Evolutionary conservation across 441 rosid species (phyloP).

Genomic region (Aquilaria agallochum): DNA sequence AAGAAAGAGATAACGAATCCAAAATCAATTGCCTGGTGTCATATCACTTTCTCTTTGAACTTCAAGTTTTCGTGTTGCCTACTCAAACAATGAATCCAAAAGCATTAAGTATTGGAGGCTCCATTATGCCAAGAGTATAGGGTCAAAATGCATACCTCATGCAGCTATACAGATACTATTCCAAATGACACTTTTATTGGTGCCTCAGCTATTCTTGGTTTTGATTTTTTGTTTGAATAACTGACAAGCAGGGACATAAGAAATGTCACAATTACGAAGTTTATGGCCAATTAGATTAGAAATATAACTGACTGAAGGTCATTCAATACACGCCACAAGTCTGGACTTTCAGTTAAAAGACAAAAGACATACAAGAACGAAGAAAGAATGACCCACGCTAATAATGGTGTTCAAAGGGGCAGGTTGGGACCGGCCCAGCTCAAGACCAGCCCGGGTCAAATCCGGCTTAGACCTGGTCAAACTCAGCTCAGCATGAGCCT

Average conservation of each 20-base stretch:
- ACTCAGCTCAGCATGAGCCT: no score
- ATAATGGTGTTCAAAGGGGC: no score
- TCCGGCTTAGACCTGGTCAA: no score
- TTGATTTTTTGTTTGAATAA: conserved; percentile 86
- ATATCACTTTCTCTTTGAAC: background rate
- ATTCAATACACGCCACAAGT: no score
- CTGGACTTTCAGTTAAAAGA: no score
- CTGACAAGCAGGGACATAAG: conserved; percentile 24
- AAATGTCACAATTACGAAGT: background rate
- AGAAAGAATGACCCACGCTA: no score
- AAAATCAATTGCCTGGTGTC: no score
- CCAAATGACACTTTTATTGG: conserved; percentile 33
- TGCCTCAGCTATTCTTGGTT: conserved; percentile 56
- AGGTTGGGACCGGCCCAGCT: no score
- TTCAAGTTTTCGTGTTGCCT: conserved; percentile 6
- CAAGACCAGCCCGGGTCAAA: no score
- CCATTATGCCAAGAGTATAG: background rate
- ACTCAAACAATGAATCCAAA: conserved; percentile 5
- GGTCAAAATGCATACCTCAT: conserved; percentile 31
- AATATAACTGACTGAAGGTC: no score
- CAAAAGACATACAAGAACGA: no score
- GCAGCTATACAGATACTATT: conserved; percentile 26
- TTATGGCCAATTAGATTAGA: background rate
- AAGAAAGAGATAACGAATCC: no score
- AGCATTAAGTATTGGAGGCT: background rate